Evolutionary conservation across 2,329 filamentous ascomycete genomes (phyloP).

Genomic region (Fusarium odoratissimum): DNA sequence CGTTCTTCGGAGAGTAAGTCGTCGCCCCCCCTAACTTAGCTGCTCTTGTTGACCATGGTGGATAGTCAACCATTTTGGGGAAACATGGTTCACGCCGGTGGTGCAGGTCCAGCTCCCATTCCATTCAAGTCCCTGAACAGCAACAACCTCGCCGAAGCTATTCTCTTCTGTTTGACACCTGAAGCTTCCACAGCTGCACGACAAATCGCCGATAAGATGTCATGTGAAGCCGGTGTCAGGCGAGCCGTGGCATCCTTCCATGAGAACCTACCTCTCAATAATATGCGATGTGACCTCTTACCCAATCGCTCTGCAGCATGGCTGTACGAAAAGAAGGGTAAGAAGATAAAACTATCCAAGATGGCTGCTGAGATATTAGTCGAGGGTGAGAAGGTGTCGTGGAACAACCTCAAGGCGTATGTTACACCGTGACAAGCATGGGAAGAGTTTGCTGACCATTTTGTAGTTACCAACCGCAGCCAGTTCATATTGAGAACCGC

Average conservation of each 20-base stretch:
- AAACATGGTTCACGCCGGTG: slow-evolving; percentile 25
- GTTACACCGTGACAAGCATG: background rate
- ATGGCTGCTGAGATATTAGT: slow-evolving; percentile 28
- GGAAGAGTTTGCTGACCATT: background rate
- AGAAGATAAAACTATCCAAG: slow-evolving; percentile 26
- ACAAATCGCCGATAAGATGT: slow-evolving; percentile 25
- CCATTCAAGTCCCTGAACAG: slow-evolving; percentile 21
- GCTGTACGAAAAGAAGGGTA: slow-evolving; percentile 9
- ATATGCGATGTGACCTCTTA: slow-evolving; percentile 31
- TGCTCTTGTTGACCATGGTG: fast-evolving
- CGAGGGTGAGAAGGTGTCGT: slow-evolving; percentile 5
- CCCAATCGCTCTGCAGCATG: slow-evolving; percentile 12
- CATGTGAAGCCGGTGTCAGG: slow-evolving; percentile 23
- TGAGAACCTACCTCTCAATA: slow-evolving; percentile 33
- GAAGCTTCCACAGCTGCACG: slow-evolving; percentile 22
- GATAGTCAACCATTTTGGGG: slow-evolving; percentile 35
- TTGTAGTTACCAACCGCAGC: background rate
- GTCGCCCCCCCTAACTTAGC: fast-evolving
- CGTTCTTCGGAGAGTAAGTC: slow-evolving; percentile 71
- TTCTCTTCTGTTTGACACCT: slow-evolving; percentile 14
- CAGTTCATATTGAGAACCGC: slow-evolving; percentile 23
- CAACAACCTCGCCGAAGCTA: slow-evolving; percentile 21
- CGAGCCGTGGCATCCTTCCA: slow-evolving; percentile 40
- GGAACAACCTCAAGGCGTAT: slow-evolving; percentile 22
- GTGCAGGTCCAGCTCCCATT: slow-evolving; percentile 28